Conservation (phyloP, 176 grass and related monocot species). For the Phoenix dactylifera region DNA sequence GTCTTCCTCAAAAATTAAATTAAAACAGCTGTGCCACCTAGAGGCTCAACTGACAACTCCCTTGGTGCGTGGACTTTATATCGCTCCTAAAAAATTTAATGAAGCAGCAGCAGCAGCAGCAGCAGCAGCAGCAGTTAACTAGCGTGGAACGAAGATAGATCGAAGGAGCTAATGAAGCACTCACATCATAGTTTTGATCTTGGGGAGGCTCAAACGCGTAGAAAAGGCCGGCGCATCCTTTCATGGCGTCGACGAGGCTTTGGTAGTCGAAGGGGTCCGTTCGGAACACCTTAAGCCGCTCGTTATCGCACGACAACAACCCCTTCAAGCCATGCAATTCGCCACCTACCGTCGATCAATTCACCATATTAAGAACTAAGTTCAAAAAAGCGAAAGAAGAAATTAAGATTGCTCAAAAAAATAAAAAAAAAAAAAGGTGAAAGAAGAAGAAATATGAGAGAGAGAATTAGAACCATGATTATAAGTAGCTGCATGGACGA, state of each 20-base stretch:
- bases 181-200: constrained; percentile 59
- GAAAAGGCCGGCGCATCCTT: constrained; percentile 80
- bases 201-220: constrained; percentile 64
- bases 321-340: constrained; percentile 24
- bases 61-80: too few species aligned
- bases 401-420: background rate
- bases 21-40: too few species aligned
- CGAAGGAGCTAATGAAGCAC: background rate
- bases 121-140: too few species aligned
- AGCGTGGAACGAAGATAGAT: too few species aligned
- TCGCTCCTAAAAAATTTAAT: too few species aligned
- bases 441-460: too few species aligned
- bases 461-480: constrained; percentile 12
- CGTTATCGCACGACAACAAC: constrained; percentile 17
- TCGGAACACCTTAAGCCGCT: constrained; percentile 49
- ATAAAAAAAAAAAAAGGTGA: too few species aligned
- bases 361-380: too few species aligned
- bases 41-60: too few species aligned
- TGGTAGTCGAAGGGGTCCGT: constrained; percentile 86
- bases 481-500: constrained; percentile 73
- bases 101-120: too few species aligned
- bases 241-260: constrained; percentile 73
- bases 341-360: background rate
- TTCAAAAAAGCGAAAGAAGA: background rate
- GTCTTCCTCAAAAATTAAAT: too few species aligned